phyloP scores from a whole-genome alignment of 2,329 filamentous ascomycete species.

The Ceratocystis eucalypticola region DNA sequence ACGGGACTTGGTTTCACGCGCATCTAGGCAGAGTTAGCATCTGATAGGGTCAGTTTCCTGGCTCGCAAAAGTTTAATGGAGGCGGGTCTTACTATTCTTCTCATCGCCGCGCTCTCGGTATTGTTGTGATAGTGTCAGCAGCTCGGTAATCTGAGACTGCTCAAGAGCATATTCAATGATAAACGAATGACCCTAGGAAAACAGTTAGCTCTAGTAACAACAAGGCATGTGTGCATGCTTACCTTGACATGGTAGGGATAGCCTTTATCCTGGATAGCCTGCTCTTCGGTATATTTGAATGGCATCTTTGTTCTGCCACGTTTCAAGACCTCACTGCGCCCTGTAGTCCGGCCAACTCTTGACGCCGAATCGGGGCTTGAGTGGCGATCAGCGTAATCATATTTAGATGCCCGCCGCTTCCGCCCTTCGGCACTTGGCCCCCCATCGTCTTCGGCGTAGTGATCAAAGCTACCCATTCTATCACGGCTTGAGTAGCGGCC shows the following conservation, averaged over 20 bases:
- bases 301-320: constrained; percentile 87
- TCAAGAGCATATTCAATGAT: constrained; percentile 74
- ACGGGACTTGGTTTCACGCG: constrained; percentile 7
- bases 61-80: not conserved
- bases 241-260: constrained; percentile 85
- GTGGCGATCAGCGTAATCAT: constrained; percentile 2
- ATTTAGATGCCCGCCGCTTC: constrained; percentile 5
- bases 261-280: constrained; percentile 68
- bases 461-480: constrained; percentile 20
- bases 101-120: constrained; percentile 46
- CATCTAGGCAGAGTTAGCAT: constrained; percentile 1
- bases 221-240: constrained; percentile 23
- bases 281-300: constrained; percentile 61
- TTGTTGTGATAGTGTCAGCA: constrained; percentile 69
- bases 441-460: constrained; percentile 27
- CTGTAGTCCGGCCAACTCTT: constrained; percentile 34
- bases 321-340: constrained; percentile 55
- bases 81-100: not conserved
- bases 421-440: constrained; percentile 29
- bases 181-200: constrained; percentile 58
- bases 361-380: not conserved
- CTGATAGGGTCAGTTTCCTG: not conserved
- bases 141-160: constrained; percentile 80
- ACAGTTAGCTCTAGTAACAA: constrained; percentile 14
- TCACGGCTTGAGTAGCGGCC: constrained; percentile 32